These are phyloP conservation scores for Theileria equi DNA, from an alignment of 169 alveolate genomes.

Conservation along the genomic window DNA sequence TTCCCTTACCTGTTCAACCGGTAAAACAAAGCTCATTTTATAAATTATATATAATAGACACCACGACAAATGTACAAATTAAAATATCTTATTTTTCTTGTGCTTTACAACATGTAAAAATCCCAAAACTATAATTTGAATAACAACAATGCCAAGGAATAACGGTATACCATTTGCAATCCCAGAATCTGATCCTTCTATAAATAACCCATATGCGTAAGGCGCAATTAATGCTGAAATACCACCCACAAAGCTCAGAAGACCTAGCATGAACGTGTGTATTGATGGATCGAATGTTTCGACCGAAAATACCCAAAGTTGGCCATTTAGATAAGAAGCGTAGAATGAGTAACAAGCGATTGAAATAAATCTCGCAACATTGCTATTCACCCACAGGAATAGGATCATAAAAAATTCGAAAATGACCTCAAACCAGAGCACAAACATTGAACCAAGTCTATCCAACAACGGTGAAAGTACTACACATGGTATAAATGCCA, in stretches of 20 bases:
- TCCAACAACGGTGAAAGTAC: conserved; percentile 49
- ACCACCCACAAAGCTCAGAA: conserved; percentile 59
- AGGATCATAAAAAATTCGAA: conserved; percentile 33
- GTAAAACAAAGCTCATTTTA: conserved; percentile 15
- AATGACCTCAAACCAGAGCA: conserved; percentile 50
- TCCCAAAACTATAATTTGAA: neutral
- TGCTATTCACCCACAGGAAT: conserved; percentile 20
- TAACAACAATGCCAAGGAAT: neutral
- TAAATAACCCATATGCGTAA: neutral
- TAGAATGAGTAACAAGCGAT: conserved; percentile 48
- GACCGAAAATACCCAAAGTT: conserved; percentile 57
- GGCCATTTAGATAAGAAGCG: conserved; percentile 60
- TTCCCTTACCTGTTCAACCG: conserved; percentile 23
- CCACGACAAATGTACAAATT: neutral
- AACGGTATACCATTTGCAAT: neutral
- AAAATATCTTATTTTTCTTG: neutral
- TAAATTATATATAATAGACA: neutral
- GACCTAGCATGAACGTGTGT: conserved; percentile 59
- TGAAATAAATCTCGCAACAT: conserved; percentile 35
- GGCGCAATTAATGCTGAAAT: conserved; percentile 1
- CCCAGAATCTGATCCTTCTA: neutral
- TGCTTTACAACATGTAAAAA: neutral
- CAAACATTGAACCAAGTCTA: conserved; percentile 53
- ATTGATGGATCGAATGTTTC: conserved; percentile 64
- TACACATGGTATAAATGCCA: conserved; percentile 55